Conservation (phyloP, 306 rosid species). For the Lupinus albus region DNA sequence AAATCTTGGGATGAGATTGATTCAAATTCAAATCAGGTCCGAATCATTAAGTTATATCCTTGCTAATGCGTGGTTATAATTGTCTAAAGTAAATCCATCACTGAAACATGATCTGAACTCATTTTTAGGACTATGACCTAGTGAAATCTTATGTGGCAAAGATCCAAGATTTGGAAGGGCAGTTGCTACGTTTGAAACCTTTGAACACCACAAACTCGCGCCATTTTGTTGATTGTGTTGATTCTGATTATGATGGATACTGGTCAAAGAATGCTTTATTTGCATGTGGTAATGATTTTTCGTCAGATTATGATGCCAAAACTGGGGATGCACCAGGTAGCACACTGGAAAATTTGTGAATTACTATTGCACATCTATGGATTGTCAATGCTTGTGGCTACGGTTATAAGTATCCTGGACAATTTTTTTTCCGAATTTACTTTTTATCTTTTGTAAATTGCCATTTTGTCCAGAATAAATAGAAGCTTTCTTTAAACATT, state of each 20-base stretch:
- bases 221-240: constrained; percentile 56
- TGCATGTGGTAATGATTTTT: constrained; percentile 51
- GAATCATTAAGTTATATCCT: constrained; percentile 17
- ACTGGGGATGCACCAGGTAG: constrained; percentile 64
- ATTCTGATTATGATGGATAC: constrained; percentile 66
- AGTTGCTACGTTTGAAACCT: constrained; percentile 58
- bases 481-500: neutral
- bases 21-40: constrained; percentile 69
- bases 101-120: constrained; percentile 26
- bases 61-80: constrained; percentile 19
- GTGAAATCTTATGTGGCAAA: constrained; percentile 71
- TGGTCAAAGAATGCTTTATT: constrained; percentile 59
- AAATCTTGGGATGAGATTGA: constrained; percentile 91
- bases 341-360: constrained; percentile 8
- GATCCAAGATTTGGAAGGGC: constrained; percentile 84
- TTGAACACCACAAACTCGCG: constrained; percentile 48
- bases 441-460: too few species aligned
- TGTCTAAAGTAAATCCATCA: constrained; percentile 23
- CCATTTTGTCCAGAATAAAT: neutral
- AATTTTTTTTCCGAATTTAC: neutral
- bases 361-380: neutral
- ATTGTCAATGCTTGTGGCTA: neutral
- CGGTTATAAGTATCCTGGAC: neutral
- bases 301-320: constrained; percentile 65
- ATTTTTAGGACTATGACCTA: constrained; percentile 70